Base-by-base conservation (phyloP, 2,329 filamentous ascomycete species). In the Sporothrix luriei region DNA sequence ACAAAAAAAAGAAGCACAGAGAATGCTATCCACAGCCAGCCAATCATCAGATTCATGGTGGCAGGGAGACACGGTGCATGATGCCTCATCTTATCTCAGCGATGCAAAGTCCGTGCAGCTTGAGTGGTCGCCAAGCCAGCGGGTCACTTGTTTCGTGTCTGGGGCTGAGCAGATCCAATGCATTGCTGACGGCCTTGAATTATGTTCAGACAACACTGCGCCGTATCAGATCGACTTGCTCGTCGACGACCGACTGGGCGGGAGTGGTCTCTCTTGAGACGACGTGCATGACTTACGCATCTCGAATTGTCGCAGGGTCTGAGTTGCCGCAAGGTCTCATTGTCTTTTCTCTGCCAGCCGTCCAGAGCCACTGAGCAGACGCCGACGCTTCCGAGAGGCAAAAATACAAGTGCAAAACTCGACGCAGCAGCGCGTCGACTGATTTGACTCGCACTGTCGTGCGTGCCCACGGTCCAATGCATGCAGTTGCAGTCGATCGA, bases 121-220 rank as follows among this genome's bases (percentile, higher is more conserved):
- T 43, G 14, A 13, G 14, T 43, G 40, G 40, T 43, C 40, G 11
- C n/a, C n/a, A n/a, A n/a, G 65, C 51, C 57, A 48, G 51, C 66
- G 66, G 66, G 38, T 51, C 65, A 38, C n/a, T 4, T 51, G 66
- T 59, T 59, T 61, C 66, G 66, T 19, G 66, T 68, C 51, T 51
- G 66, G 26, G 66, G 66, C 66, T 59, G 66, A 68, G 66, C 66
- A 43, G 66, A 29, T 49, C 33, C 52, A 59, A 51, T 65, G 62
- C 43, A 49, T 65, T 51, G 40, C 13, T 16, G 24, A 38, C 38
- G 43, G 29, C 26, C 9, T 49, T 21, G 10, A 40, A 14, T 16
- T 54, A 6, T 24, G 11, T 6, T 11, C 13, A 14, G 10, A 43
- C 6, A 33, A 7, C 33, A 9, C 33, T 40, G 19, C 11, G 14